phyloP scores from a whole-genome alignment of 805 yeast genomes.

The Metschnikowia arizonensis region DNA sequence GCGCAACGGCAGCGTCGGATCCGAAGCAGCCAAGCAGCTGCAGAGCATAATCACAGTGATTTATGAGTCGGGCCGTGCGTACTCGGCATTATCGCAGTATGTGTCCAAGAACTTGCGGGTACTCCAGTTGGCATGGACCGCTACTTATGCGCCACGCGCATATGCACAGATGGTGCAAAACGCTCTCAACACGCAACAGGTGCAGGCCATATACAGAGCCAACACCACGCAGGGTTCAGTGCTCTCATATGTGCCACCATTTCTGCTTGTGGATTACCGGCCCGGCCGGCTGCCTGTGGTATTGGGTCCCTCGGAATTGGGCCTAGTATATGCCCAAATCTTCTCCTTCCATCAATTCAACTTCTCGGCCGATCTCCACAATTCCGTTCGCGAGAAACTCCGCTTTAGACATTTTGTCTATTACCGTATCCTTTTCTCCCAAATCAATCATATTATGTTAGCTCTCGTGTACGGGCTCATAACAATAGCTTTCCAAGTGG shows the following conservation, averaged over 20 bases:
- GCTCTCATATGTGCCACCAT: conserved; percentile 21
- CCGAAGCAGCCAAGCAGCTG: conserved; percentile 17
- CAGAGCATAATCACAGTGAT: conserved; percentile 18
- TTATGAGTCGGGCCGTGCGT: conserved; percentile 30
- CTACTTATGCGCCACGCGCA: conserved; percentile 19
- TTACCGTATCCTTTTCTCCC: conserved; percentile 29
- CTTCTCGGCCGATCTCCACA: conserved; percentile 27
- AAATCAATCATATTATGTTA: conserved; percentile 26
- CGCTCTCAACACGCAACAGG: conserved; percentile 11
- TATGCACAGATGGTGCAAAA: conserved; percentile 18
- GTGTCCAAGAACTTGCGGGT: conserved; percentile 27
- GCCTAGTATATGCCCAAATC: conserved; percentile 29
- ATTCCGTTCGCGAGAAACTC: conserved; percentile 18
- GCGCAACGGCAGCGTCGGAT: conserved; percentile 14
- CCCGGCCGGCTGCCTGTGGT: conserved; percentile 21
- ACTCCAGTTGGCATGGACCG: conserved; percentile 22
- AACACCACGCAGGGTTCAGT: conserved; percentile 15
- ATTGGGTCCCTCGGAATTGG: conserved; percentile 33
- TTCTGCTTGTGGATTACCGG: conserved; percentile 22
- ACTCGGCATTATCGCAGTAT: conserved; percentile 29
- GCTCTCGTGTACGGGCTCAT: conserved; percentile 29
- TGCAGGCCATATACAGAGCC: conserved; percentile 15
- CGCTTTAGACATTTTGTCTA: conserved; percentile 24
- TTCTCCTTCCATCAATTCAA: conserved; percentile 35
- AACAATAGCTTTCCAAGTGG: conserved; percentile 31